A percentile compares a stretch with the other conserved stretches of the same genome.
Conservation (phyloP, 164 flowering plant genomes). For the Aristolochia californica region DNA sequence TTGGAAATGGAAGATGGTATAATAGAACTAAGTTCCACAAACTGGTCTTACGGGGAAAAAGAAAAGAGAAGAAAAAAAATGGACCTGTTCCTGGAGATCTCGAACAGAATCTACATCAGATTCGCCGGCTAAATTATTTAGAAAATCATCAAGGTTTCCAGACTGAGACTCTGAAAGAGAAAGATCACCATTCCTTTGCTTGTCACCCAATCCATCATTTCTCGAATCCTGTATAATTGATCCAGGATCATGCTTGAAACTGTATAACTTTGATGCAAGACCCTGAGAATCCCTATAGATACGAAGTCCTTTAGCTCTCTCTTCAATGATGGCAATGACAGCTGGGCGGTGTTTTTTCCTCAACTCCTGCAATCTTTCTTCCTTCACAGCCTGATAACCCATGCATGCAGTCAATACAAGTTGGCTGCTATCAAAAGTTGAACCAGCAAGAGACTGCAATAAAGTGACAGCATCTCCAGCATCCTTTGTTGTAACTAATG, state of each 20-base stretch:
- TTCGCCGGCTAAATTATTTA: constrained; percentile 24
- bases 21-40: too few species aligned
- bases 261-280: constrained; percentile 68
- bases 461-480: constrained; percentile 98
- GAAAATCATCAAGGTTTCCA: constrained; percentile 36
- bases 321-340: constrained; percentile 55
- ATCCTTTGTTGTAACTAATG: constrained; percentile 90
- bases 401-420: constrained; percentile 96
- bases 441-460: constrained; percentile 89
- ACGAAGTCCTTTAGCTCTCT: constrained; percentile 66
- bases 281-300: constrained; percentile 66
- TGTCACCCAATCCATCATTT: constrained; percentile 23
- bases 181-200: constrained; percentile 12
- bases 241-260: constrained; percentile 66
- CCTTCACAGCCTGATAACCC: constrained; percentile 85
- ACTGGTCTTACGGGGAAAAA: too few species aligned
- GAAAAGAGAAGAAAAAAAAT: not conserved
- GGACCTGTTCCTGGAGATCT: constrained; percentile 85
- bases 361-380: constrained; percentile 53
- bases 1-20: too few species aligned
- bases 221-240: constrained; percentile 32
- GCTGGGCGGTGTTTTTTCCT: constrained; percentile 75
- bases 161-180: constrained; percentile 23
- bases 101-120: constrained; percentile 47
- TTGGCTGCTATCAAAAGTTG: constrained; percentile 99